Base-by-base conservation (phyloP, 108 stramenopile genomes). In the Skeletonema tropicum region DNA sequence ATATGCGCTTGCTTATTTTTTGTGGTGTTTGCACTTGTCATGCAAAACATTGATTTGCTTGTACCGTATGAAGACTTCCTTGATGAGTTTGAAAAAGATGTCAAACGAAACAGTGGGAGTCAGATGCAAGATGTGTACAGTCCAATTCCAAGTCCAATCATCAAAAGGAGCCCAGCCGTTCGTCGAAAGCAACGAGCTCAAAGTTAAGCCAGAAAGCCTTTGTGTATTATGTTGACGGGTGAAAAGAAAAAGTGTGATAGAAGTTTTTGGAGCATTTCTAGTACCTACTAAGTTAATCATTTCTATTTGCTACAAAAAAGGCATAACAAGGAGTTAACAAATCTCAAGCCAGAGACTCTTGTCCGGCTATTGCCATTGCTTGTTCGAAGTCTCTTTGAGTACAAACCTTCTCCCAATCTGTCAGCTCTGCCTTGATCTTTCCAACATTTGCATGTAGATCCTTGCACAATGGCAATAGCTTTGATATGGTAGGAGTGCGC, bases 401-500 rank as follows among this genome's bases (percentile, higher is more conserved):
- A 25, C 71, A 38, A 41, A 61, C 71, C 48, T 41, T 17, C 23
- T 86, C 85, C 68, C 79, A 86, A 42, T 82, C 81, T 32, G 58
- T 79, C 65, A 86, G 52, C 19, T 83, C 69, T 19, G 21, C 69
- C 32, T 64, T 68, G 19, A 86, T 82, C 61, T 70, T 35, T 4
- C 67, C 60, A 29, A 64, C 62, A 55, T 71, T 75, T 36, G 64
- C 59, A 12, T 67, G 12, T 6, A 86, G 57, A 64, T 86, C 85
- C 12, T 55, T 41, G 46, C 85, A 86, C 26, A 75, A 75, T 13
- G 85, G 69, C 7, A 83, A 35, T 13, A 86, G 23, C 41, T 62
- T 63, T 68, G 70, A 58, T 0, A 77, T 63, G 73, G 78, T 71
- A 30, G 60, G 61, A 1, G 77, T 57, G 6, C 85, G 81, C 19